Percentiles rank a stretch among this genome's conserved stretches.
Evolutionary conservation across 2,329 filamentous ascomycete species (phyloP).

Genomic region (Ophiostoma himal-ulmi): DNA sequence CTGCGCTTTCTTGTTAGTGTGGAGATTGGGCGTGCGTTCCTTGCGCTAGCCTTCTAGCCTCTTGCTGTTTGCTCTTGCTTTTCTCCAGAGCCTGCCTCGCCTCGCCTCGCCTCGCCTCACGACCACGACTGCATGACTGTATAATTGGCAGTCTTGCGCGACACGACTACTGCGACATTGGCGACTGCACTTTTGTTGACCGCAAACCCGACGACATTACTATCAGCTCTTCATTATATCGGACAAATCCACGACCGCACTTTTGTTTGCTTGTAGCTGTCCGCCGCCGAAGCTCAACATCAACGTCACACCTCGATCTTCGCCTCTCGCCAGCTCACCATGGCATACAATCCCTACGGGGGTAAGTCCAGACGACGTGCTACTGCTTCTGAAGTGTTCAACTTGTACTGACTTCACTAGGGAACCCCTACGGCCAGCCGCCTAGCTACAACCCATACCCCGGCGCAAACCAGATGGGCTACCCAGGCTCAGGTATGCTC

Average conservation of each 20-base stretch:
- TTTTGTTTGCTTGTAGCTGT: not conserved
- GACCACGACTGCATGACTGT: conserved; percentile 1
- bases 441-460: conserved; percentile 69
- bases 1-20: not conserved
- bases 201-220: not conserved
- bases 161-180: not conserved
- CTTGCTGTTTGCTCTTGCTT: not conserved
- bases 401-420: not conserved
- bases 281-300: not conserved
- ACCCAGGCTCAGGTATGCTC: conserved; percentile 54
- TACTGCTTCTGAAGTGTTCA: not conserved
- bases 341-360: conserved; percentile 59
- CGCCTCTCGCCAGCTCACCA: conserved; percentile 29
- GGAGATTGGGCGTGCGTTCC: not conserved
- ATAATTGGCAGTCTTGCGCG: conserved; percentile 10
- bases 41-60: conserved; percentile 13
- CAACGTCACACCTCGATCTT: not conserved
- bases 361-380: conserved; percentile 33
- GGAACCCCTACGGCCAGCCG: conserved; percentile 63
- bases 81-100: conserved; percentile 12
- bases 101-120: not conserved
- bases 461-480: conserved; percentile 54
- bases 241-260: not conserved
- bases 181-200: not conserved
- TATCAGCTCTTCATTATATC: not conserved